Conservation (phyloP, 2,329 filamentous ascomycete species). For the Ophiostoma triangulosporum region DNA sequence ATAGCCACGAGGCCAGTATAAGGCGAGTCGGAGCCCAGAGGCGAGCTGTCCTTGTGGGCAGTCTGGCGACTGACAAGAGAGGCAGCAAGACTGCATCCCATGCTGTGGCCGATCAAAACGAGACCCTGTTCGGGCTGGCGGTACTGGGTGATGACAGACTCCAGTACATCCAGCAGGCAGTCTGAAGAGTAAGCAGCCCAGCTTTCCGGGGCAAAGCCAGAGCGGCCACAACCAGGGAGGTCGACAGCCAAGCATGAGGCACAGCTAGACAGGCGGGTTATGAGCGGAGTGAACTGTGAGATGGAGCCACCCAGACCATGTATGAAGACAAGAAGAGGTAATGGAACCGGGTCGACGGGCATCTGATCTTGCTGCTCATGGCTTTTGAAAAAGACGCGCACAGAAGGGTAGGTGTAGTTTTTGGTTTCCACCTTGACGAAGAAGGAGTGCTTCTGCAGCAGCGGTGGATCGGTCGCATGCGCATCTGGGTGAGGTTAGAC, state of each 20-base stretch:
- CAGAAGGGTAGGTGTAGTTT: slow-evolving; percentile 53
- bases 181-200: slow-evolving; percentile 73
- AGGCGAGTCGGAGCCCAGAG: slow-evolving; percentile 25
- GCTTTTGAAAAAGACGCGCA: slow-evolving; percentile 72
- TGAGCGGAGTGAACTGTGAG: slow-evolving; percentile 70
- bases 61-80: slow-evolving; percentile 44
- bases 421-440: slow-evolving; percentile 60
- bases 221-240: slow-evolving; percentile 78
- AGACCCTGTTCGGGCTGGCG: slow-evolving; percentile 59
- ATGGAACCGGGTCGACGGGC: slow-evolving; percentile 53
- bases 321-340: slow-evolving; percentile 80
- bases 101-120: slow-evolving; percentile 75
- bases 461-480: slow-evolving; percentile 55
- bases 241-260: slow-evolving; percentile 81
- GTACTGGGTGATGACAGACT: slow-evolving; percentile 59
- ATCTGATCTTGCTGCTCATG: slow-evolving; percentile 77
- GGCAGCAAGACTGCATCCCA: slow-evolving; percentile 71
- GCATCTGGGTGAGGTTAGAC: slow-evolving; percentile 21
- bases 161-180: slow-evolving; percentile 61
- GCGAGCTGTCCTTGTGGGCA: slow-evolving; percentile 20
- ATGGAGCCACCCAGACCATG: slow-evolving; percentile 89
- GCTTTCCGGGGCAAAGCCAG: slow-evolving; percentile 52
- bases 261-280: slow-evolving; percentile 69
- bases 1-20: slow-evolving; percentile 57
- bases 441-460: slow-evolving; percentile 64